Base-by-base conservation (phyloP, 352 stramenopile genomes). In the Phytophthora sansomeana region DNA sequence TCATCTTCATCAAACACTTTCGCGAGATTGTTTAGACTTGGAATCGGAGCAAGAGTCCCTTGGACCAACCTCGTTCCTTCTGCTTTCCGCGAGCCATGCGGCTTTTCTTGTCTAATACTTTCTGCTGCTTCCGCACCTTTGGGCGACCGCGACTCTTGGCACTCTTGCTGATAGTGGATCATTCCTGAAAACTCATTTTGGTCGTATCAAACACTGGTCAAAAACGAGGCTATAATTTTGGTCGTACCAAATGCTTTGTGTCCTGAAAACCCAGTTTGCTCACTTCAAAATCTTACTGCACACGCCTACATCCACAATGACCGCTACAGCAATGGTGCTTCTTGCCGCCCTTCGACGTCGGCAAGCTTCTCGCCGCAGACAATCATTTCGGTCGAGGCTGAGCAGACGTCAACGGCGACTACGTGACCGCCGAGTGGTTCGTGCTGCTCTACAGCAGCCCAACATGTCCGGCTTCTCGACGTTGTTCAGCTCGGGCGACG, bases 121-220 rank as follows among this genome's bases (percentile, higher is more conserved):
- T 59, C 21, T 59, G 52, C 38, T 60, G 39, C 28, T 60, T 60
- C 14, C 52, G 28, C 9, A 60, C 41, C 19, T 51, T 60, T 41
- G 41, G 52, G 10, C 52, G 52, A 2, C 52, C 52, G 6, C 52
- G 52, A 28, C 52, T 51, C 29, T 59, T 60, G 0, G 52, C 9
- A 33, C 39, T 60, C 16, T 60, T 60, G 10, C 16, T 60, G 41
- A 43, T 14, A 1, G 30, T 60, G 39, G 51, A 60, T n/a, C 21
- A 6, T 38, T 38, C 32, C 32, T 38, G 7, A 38, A 13, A 38
- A 16, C 32, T 4, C 32, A 38, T 16, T 38, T 14, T 38, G 32
- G 10, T 9, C 14, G 32, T 38, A 16, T 10, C 32, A 38, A 38
- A 38, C 13, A 6, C 32, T 24, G 21, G 21, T 1, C 21, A 24